Evolutionary conservation across 495 filamentous ascomycete genomes (phyloP).

Genomic region (Penicillium pancosmium): DNA sequence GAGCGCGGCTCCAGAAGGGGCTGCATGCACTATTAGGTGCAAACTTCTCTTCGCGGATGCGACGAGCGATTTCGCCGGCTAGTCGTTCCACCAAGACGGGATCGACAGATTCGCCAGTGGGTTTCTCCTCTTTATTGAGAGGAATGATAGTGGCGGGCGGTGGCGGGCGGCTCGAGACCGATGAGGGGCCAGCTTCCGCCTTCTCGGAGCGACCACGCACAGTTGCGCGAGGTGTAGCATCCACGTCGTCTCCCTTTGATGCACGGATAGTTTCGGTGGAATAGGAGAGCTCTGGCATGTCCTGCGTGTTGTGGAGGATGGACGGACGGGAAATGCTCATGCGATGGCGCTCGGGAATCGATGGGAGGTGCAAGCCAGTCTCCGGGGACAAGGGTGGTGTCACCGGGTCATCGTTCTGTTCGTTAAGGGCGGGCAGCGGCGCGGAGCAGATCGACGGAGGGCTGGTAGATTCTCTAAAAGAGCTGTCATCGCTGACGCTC

Average conservation of each 20-base stretch:
- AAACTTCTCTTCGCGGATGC: constrained; percentile 74
- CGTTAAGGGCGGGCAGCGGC: constrained; percentile 43
- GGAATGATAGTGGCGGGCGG: constrained; percentile 43
- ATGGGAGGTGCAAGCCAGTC: constrained; percentile 36
- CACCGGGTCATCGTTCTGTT: constrained; percentile 48
- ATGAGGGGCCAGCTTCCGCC: constrained; percentile 34
- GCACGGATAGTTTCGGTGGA: constrained; percentile 27
- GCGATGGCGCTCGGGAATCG: constrained; percentile 44
- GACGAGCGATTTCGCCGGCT: constrained; percentile 84
- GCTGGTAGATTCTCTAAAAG: constrained; percentile 41
- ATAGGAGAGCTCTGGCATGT: constrained; percentile 34
- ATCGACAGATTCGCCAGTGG: constrained; percentile 64
- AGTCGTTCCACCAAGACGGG: constrained; percentile 90
- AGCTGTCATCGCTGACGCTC: constrained; percentile 55
- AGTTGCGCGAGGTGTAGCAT: constrained; percentile 41
- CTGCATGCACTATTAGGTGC: constrained; percentile 36
- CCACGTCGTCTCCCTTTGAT: constrained; percentile 32
- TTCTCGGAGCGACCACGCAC: constrained; percentile 31
- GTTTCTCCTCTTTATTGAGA: constrained; percentile 33
- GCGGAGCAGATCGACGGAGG: constrained; percentile 47
- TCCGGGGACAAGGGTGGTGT: constrained; percentile 47
- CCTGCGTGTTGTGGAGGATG: constrained; percentile 24
- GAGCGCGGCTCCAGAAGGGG: constrained; percentile 44
- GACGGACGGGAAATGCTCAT: constrained; percentile 35
- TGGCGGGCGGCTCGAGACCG: constrained; percentile 27